Evolutionary conservation across 768 basidiomycete species (phyloP), one percentile per base, ranked within the genome.

Genomic region (Mycena vulgaris): DNA sequence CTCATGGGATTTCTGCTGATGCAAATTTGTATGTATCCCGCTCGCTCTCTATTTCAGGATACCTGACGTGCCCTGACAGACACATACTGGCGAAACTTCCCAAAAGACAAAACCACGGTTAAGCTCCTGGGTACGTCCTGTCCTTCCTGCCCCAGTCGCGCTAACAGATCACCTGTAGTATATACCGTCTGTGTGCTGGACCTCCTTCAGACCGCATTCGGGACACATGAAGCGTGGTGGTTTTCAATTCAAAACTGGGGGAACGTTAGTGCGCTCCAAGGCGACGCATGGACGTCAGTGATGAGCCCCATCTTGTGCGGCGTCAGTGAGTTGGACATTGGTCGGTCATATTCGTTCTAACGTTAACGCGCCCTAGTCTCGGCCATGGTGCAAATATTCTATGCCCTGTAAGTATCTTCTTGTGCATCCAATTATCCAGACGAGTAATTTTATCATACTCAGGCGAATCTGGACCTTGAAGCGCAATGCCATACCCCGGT

Each of bases 161-260:
- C 1, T 19, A 8, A 27, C 11, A 28, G 21, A 6, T 2, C n/a
- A 33, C 28, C 19, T 7, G 35, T 17, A 68, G 66, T 68, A 2
- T 68, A 61, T 37, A 21, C 7, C n/a, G 28, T 68, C 14, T 53
- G 61, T 27, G n/a, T 28, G 3, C 27, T 68, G 49, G 66, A 61
- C 11, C 23, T 61, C 2, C 7, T 31, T 5, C 66, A 68, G 39
- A 61, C 66, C 6, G 66, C 57, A 31, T 68, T 68, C 31, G 51
- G 49, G 10, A 55, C 59, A 23, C 58, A 68, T 31, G 58, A 60
- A 45, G 28, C 66, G 13, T 68, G 66, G 66, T 68, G 66, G 66
- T 68, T 27, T 30, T 27, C 49, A 1, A 45, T 68, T 33, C 1
- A 60, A n/a, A 61, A 53, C 30, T 68, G 66, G 66, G 66, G 66